Percentiles rank a stretch among this genome's conserved stretches.
Evolutionary conservation across 1,139 yeast species (phyloP).

Genomic region (Pichia inconspicua): DNA sequence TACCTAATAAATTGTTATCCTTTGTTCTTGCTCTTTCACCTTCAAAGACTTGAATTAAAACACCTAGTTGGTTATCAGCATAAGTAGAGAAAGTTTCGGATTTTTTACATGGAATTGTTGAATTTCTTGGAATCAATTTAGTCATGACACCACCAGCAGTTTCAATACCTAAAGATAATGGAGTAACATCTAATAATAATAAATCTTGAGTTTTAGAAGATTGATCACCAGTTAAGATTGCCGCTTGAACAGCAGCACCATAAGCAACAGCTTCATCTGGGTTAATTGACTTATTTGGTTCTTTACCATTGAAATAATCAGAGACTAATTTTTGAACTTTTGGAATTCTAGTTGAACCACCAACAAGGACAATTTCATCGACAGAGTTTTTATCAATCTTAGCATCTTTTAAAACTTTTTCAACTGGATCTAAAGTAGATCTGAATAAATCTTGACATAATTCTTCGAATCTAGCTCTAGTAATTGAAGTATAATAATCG

Average conservation of each 20-base stretch:
- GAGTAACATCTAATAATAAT: constrained; percentile 93
- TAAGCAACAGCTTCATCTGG: constrained; percentile 97
- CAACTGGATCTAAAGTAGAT: constrained; percentile 77
- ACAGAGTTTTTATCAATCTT: constrained; percentile 70
- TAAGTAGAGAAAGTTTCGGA: constrained; percentile 98
- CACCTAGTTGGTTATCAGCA: constrained; percentile 98
- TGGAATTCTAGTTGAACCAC: constrained; percentile 91
- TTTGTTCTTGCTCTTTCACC: constrained; percentile 99
- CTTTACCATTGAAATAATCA: constrained; percentile 81
- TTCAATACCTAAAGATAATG: constrained; percentile 97
- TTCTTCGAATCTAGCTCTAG: constrained; percentile 88
- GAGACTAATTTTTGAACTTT: constrained; percentile 77
- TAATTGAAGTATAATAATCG: constrained; percentile 69
- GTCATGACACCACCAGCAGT: constrained; percentile 98
- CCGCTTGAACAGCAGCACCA: constrained; percentile 98
- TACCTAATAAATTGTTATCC: constrained; percentile 97
- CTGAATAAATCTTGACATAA: constrained; percentile 74
- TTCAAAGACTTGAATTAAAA: constrained; percentile 98
- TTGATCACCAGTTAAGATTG: constrained; percentile 93
- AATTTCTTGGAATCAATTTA: constrained; percentile 98
- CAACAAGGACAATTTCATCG: constrained; percentile 76
- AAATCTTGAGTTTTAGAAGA: constrained; percentile 94
- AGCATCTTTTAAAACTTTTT: constrained; percentile 74
- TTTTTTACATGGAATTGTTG: constrained; percentile 97
- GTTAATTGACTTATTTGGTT: constrained; percentile 88